Conservation (phyloP, 371 early-diverging fungal genomes). For the Zancudomyces culisetae region DNA sequence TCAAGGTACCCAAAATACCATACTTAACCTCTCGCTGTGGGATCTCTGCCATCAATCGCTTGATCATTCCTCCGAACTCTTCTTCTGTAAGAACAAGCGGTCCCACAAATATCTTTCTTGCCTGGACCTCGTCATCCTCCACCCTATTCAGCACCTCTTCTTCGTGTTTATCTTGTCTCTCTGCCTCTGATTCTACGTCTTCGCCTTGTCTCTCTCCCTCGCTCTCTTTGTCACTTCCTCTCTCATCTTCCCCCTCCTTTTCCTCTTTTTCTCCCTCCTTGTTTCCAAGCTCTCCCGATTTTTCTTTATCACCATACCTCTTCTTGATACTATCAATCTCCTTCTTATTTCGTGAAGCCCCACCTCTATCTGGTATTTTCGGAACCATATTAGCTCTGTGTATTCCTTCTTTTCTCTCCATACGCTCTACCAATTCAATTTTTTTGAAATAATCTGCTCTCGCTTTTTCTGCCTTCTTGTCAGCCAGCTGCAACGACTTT, state of each 20-base stretch:
- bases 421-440: not conserved
- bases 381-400: not conserved
- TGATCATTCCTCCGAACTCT: slow-evolving; percentile 20
- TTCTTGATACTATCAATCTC: not conserved
- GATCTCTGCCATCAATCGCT: slow-evolving; percentile 36
- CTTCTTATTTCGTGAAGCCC: not conserved
- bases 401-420: not conserved
- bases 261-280: not conserved
- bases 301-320: not conserved
- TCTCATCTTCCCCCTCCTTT: not conserved
- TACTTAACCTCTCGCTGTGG: slow-evolving; percentile 40
- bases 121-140: slow-evolving; percentile 12
- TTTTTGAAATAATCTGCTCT: not conserved
- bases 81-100: slow-evolving; percentile 18
- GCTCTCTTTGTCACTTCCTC: not conserved
- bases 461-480: not conserved
- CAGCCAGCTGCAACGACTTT: not conserved
- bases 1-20: slow-evolving; percentile 48
- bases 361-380: not conserved
- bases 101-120: slow-evolving; percentile 19
- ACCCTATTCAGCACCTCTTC: slow-evolving; percentile 6
- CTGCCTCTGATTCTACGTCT: not conserved
- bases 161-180: no score
- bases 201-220: not conserved
- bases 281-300: not conserved